phyloP scores from a whole-genome alignment of 441 rosid species.

The Pelargonium myrrhifolium region DNA sequence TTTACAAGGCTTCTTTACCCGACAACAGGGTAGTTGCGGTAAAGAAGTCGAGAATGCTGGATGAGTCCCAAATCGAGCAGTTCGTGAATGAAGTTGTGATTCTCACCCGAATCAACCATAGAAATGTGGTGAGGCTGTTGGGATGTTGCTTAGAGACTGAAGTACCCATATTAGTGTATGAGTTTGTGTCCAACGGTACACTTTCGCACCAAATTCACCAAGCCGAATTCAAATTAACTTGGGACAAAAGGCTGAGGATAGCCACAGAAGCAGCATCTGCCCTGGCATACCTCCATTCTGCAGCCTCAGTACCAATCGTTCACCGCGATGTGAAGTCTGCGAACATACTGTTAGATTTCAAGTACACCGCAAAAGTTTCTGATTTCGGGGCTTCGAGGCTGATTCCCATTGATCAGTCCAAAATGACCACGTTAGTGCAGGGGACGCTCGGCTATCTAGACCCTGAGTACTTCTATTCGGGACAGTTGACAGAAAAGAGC shows the following conservation, averaged over 20 bases:
- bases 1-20: neutral
- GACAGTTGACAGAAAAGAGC: neutral
- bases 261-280: neutral
- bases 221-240: too few relatives aligned
- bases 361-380: neutral
- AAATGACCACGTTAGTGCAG: neutral
- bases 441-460: neutral
- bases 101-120: constrained; percentile 8
- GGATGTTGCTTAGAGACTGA: too few relatives aligned
- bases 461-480: neutral
- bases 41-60: neutral
- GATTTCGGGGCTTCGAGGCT: neutral
- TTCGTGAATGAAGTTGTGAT: constrained; percentile 12
- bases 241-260: neutral
- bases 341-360: neutral
- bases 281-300: constrained; percentile 8
- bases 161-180: too few relatives aligned
- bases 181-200: too few relatives aligned
- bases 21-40: neutral
- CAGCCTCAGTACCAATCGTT: neutral
- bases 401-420: neutral
- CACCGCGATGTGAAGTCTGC: neutral
- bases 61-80: neutral
- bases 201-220: neutral
- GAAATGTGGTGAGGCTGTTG: too few relatives aligned